Evolutionary conservation across 345 rosid genomes (phyloP).

Genomic region (Fremontodendron californicum): DNA sequence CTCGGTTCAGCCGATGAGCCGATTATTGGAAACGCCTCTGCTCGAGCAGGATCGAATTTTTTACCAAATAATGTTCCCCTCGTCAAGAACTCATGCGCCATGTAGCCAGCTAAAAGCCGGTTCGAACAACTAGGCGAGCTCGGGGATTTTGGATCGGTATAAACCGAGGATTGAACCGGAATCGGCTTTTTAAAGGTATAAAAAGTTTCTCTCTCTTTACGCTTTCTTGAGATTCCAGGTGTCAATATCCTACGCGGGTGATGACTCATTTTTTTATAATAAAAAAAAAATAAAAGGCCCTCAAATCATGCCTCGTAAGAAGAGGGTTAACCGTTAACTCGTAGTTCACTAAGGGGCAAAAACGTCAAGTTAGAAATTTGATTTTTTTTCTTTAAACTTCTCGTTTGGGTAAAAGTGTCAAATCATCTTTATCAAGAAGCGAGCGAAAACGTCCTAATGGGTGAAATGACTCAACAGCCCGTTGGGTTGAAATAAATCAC

Average conservation of each 20-base stretch:
- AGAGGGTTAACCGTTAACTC: conserved; percentile 9
- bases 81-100: conserved; percentile 65
- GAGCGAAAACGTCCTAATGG: conserved; percentile 15
- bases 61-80: conserved; percentile 58
- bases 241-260: conserved; percentile 31
- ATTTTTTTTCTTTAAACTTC: neutral
- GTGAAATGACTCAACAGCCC: neutral
- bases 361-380: conserved; percentile 16
- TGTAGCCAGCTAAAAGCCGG: conserved; percentile 59
- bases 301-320: conserved; percentile 23
- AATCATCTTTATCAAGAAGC: conserved; percentile 4
- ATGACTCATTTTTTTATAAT: conserved; percentile 46
- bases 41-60: conserved; percentile 34
- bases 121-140: conserved; percentile 23
- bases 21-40: conserved; percentile 24
- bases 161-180: conserved; percentile 19
- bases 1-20: conserved; percentile 18
- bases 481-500: neutral
- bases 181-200: conserved; percentile 13
- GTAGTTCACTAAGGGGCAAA: conserved; percentile 16
- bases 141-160: conserved; percentile 8
- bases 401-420: conserved; percentile 14
- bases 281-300: neutral
- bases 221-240: conserved; percentile 48
- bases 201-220: conserved; percentile 42